Percentiles rank a stretch among this genome's conserved stretches.
phyloP scores from a whole-genome alignment of 495 filamentous ascomycete species.

The Bathelium albidoporum region DNA sequence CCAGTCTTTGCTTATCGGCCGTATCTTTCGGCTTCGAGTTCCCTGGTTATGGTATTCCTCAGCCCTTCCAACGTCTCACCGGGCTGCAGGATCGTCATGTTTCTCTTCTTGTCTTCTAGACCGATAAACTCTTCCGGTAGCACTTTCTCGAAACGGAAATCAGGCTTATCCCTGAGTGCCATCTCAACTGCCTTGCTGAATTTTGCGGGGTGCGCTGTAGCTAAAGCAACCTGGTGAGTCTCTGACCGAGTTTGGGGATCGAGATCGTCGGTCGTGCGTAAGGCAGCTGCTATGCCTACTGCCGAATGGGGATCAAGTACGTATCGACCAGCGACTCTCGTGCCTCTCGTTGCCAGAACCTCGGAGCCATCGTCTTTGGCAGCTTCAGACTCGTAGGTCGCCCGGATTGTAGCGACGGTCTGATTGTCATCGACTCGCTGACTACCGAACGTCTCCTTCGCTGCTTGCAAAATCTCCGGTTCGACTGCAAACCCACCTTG shows the following conservation, averaged over 20 bases:
- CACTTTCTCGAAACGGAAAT: conserved; percentile 64
- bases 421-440: conserved; percentile 73
- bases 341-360: conserved; percentile 29
- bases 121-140: conserved; percentile 70
- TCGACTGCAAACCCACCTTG: conserved; percentile 73
- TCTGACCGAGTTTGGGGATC: conserved; percentile 33
- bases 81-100: conserved; percentile 38
- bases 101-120: conserved; percentile 53
- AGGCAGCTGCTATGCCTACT: conserved; percentile 65
- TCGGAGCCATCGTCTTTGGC: conserved; percentile 10
- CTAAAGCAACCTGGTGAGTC: conserved; percentile 63
- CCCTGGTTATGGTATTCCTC: conserved; percentile 23
- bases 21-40: conserved; percentile 26
- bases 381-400: conserved; percentile 42
- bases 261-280: conserved; percentile 28
- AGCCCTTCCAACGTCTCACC: conserved; percentile 29
- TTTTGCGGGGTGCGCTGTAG: conserved; percentile 91
- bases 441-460: conserved; percentile 60
- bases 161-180: conserved; percentile 54
- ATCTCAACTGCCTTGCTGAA: conserved; percentile 69
- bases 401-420: conserved; percentile 63
- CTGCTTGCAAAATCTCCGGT: conserved; percentile 52
- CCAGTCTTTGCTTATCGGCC: conserved; percentile 6
- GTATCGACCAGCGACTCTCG: conserved; percentile 45
- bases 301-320: conserved; percentile 88